phyloP scores from a whole-genome alignment of 164 flowering plant genomes.

The Saururus chinensis region DNA sequence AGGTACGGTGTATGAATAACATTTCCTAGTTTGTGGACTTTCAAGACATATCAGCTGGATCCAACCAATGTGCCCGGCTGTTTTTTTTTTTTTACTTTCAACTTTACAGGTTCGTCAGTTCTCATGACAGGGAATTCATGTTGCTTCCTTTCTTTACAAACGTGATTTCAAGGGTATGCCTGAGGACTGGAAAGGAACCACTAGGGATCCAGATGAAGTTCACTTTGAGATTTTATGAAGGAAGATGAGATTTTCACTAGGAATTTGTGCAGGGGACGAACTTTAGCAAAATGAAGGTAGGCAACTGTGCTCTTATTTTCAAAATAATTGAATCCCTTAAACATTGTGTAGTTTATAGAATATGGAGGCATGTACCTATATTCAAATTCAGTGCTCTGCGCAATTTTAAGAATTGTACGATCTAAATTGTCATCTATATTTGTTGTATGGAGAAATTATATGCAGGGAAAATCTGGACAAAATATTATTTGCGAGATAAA shows the following conservation, averaged over 20 bases:
- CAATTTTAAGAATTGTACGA: no score
- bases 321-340: not conserved
- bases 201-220: constrained; percentile 83
- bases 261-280: constrained; percentile 71
- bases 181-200: constrained; percentile 94
- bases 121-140: constrained; percentile 90
- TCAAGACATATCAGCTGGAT: no score
- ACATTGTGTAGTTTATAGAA: no score
- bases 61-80: no score
- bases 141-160: constrained; percentile 85
- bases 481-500: no score
- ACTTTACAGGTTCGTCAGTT: constrained; percentile 49
- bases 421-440: no score
- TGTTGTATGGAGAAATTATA: no score
- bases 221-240: constrained; percentile 80
- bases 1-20: no score
- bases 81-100: not conserved
- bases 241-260: constrained; percentile 82
- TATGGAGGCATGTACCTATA: no score
- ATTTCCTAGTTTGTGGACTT: no score
- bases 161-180: constrained; percentile 98
- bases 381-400: no score
- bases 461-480: no score
- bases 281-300: constrained; percentile 58
- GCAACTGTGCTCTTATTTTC: not conserved